Evolutionary conservation across 2,329 filamentous ascomycete species (phyloP).

Genomic region (Colletotrichum lupini): DNA sequence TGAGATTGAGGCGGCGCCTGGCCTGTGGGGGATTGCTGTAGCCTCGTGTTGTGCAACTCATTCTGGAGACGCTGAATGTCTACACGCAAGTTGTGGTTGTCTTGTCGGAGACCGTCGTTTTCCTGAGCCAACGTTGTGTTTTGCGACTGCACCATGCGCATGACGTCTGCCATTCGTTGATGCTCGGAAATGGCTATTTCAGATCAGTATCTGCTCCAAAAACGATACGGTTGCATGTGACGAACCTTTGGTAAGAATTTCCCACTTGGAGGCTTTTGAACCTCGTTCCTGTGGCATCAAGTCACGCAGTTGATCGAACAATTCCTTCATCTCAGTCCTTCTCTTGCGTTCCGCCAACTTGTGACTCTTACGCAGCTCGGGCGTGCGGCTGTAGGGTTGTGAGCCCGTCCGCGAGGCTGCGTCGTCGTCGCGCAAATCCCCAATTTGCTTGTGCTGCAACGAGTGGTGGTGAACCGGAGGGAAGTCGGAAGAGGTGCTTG

Average conservation of each 20-base stretch:
- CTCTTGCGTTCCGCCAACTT: slow-evolving; percentile 88
- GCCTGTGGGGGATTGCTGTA: slow-evolving; percentile 41
- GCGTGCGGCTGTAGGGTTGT: slow-evolving; percentile 85
- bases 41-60: slow-evolving; percentile 42
- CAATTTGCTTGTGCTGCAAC: slow-evolving; percentile 79
- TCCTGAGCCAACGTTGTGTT: slow-evolving; percentile 55
- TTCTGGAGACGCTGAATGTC: slow-evolving; percentile 60
- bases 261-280: slow-evolving; percentile 90
- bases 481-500: slow-evolving; percentile 64
- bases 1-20: slow-evolving; percentile 21
- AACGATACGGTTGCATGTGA: neutral
- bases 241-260: slow-evolving; percentile 86
- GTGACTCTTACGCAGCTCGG: slow-evolving; percentile 84
- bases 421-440: slow-evolving; percentile 72
- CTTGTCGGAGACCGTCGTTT: slow-evolving; percentile 60
- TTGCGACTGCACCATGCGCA: slow-evolving; percentile 59
- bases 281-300: slow-evolving; percentile 84
- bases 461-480: slow-evolving; percentile 77
- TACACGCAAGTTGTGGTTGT: slow-evolving; percentile 58
- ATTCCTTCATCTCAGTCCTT: slow-evolving; percentile 87
- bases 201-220: slow-evolving; percentile 12
- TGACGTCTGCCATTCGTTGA: slow-evolving; percentile 62
- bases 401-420: slow-evolving; percentile 62
- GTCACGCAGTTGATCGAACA: slow-evolving; percentile 84
- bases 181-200: slow-evolving; percentile 70